Evolutionary conservation across 768 basidiomycete species (phyloP).

Genomic region (Coprinopsis cinerea): DNA sequence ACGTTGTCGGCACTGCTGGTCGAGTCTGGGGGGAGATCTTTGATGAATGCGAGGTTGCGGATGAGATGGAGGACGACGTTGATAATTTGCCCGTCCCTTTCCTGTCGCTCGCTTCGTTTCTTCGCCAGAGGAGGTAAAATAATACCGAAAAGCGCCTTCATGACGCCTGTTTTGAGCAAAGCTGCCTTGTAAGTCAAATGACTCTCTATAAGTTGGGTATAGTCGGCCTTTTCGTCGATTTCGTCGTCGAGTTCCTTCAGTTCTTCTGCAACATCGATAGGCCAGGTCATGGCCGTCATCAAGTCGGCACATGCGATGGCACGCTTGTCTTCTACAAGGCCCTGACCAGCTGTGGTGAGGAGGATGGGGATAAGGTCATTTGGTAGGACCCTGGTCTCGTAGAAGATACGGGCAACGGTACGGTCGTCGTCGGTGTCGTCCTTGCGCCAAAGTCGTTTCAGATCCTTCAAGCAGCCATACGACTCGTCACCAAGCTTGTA

Average conservation of each 20-base stretch:
- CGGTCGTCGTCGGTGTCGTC: slow-evolving; percentile 97
- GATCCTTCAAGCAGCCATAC: slow-evolving; percentile 82
- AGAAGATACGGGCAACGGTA: slow-evolving; percentile 90
- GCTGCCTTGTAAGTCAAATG: slow-evolving; percentile 90
- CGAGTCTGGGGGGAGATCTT: slow-evolving; percentile 71
- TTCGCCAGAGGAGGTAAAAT: slow-evolving; percentile 77
- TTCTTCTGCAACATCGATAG: slow-evolving; percentile 92
- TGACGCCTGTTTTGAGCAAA: slow-evolving; percentile 58
- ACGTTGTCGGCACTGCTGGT: slow-evolving; percentile 72
- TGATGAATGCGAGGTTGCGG: slow-evolving; percentile 92
- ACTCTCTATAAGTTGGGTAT: slow-evolving; percentile 73
- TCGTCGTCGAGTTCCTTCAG: slow-evolving; percentile 88
- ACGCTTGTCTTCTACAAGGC: slow-evolving; percentile 72
- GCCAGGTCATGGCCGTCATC: slow-evolving; percentile 98
- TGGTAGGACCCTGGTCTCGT: slow-evolving; percentile 76
- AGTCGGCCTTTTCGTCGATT: slow-evolving; percentile 58
- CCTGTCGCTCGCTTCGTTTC: slow-evolving; percentile 55
- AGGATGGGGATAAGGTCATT: slow-evolving; percentile 89
- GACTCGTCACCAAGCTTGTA: slow-evolving; percentile 81
- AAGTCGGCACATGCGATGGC: slow-evolving; percentile 83
- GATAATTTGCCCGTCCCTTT: slow-evolving; percentile 82
- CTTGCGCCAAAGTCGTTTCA: slow-evolving; percentile 93
- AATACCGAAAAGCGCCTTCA: slow-evolving; percentile 69
- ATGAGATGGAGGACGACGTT: slow-evolving; percentile 84
- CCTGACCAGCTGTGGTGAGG: slow-evolving; percentile 71